Evolutionary conservation across 83 land plant species (phyloP).

Genomic region (Picea abies): DNA sequence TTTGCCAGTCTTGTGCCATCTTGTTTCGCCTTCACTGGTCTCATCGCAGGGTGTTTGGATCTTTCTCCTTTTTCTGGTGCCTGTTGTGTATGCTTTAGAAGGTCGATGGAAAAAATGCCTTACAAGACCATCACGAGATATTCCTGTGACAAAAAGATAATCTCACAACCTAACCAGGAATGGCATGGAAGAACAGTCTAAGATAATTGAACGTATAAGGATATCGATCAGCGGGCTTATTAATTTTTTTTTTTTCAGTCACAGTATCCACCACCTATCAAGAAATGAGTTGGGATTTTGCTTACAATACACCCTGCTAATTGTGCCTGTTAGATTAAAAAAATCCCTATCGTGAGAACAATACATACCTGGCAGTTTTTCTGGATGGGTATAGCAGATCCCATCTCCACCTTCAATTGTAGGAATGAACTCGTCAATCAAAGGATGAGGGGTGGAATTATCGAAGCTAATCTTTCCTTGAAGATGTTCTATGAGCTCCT

Average conservation of each 20-base stretch:
- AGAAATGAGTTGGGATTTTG: too few relatives aligned
- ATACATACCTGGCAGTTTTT: slow-evolving; percentile 61
- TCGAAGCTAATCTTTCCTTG: slow-evolving; percentile 58
- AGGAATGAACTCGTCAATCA: slow-evolving; percentile 84
- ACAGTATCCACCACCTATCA: too few relatives aligned
- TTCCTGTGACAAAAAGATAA: slow-evolving; percentile 33
- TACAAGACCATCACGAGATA: slow-evolving; percentile 75
- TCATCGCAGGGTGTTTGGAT: slow-evolving; percentile 16
- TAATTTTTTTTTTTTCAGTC: too few relatives aligned
- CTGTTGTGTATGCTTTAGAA: slow-evolving; percentile 86
- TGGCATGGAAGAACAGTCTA: too few relatives aligned
- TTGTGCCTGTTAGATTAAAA: too few relatives aligned
- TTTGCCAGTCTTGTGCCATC: slow-evolving; percentile 90
- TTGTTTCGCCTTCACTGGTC: slow-evolving; percentile 35
- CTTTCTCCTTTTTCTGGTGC: slow-evolving; percentile 79
- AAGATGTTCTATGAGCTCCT: slow-evolving; percentile 84
- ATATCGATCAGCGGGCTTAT: too few relatives aligned
- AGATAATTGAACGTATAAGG: too few relatives aligned
- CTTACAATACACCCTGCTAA: too few relatives aligned
- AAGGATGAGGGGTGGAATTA: slow-evolving; percentile 54
- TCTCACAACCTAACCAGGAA: too few relatives aligned
- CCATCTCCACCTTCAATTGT: slow-evolving; percentile 90
- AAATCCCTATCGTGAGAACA: too few relatives aligned
- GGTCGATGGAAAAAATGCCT: slow-evolving; percentile 86
- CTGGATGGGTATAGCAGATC: slow-evolving; percentile 93